Base-by-base conservation (phyloP, 805 yeast genomes). In the Cyberlindnera nakhonratchasimensis region DNA sequence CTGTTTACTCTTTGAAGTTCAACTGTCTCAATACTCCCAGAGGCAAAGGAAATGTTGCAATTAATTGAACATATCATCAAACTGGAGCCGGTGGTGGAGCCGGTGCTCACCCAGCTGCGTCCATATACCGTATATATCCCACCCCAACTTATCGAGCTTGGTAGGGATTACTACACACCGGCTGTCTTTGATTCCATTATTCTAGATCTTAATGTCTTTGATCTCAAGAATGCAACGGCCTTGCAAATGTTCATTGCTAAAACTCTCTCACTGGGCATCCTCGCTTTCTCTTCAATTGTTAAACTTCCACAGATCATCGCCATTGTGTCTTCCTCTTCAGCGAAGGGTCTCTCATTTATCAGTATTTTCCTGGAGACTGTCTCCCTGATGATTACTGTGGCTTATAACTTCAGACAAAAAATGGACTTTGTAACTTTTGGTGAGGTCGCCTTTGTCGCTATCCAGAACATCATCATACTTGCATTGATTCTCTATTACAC, bases 281-380 rank as follows among this genome's bases (percentile, higher is more conserved):
- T 69, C 29, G 50, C 57, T 2, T 54, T 63, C 35, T 61, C 71
- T 2, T 59, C 70, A 3, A 51, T 67, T 17, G 63, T 67, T 29
- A 69, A 69, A 45, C 47, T 70, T 1, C 74, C 75, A 7, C 74
- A 70, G 50, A 63, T 70, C 35, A n/a, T 58, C 10, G 52, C 59
- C 32, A 56, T 70, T 26, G 29, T 69, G 19, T 39, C 48, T 14
- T 50, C 63, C 9, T 41, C 50, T 10, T 63, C 69, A 3, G 66
- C 65, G 10, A 51, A 39, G 4, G 73, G 72, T 5, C 46, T 70
- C 13, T 67, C 71, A 4, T 48, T 64, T 29, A 24, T 51, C 13
- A 52, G 63, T 33, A 59, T 54, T 33, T 32, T 61, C 8, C 53
- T 70, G 28, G 73, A 70, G 47, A 59, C 67, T 4, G 26, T 61